phyloP scores from a whole-genome alignment of 208 protist genomes.

The Trichomonas tenax region DNA sequence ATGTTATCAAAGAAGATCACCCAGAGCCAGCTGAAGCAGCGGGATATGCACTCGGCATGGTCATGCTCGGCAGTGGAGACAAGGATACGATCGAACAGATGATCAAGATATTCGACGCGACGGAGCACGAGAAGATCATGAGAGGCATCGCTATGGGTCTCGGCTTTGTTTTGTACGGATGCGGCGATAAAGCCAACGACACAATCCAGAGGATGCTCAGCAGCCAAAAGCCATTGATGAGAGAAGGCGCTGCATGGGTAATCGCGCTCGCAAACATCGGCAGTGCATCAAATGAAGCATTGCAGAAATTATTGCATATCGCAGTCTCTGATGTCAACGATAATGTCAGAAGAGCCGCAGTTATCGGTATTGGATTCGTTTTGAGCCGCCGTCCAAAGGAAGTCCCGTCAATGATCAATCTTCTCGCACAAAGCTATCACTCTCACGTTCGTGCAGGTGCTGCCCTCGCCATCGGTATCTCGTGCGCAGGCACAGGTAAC shows the following conservation, averaged over 20 bases:
- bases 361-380: constrained; percentile 90
- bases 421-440: constrained; percentile 71
- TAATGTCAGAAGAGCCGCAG: constrained; percentile 90
- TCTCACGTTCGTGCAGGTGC: constrained; percentile 90
- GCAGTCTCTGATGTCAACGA: constrained; percentile 89
- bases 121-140: constrained; percentile 98
- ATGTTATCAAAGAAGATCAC: neutral
- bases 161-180: constrained; percentile 79
- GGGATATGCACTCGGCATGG: neutral
- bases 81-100: neutral
- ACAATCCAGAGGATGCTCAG: constrained; percentile 67
- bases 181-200: constrained; percentile 72
- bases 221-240: neutral
- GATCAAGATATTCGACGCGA: constrained; percentile 61
- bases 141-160: constrained; percentile 82
- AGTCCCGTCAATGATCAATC: constrained; percentile 56
- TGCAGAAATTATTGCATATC: constrained; percentile 79
- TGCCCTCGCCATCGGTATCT: constrained; percentile 84
- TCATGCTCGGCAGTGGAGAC: neutral
- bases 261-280: constrained; percentile 88
- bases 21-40: neutral
- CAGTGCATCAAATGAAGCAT: constrained; percentile 61
- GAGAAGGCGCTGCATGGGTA: constrained; percentile 76
- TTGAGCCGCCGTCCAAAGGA: constrained; percentile 53
- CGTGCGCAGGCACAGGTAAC: constrained; percentile 67